phyloP scores from a whole-genome alignment of 1,284 basidiomycete species.

The Ceratobasidium sp. region DNA sequence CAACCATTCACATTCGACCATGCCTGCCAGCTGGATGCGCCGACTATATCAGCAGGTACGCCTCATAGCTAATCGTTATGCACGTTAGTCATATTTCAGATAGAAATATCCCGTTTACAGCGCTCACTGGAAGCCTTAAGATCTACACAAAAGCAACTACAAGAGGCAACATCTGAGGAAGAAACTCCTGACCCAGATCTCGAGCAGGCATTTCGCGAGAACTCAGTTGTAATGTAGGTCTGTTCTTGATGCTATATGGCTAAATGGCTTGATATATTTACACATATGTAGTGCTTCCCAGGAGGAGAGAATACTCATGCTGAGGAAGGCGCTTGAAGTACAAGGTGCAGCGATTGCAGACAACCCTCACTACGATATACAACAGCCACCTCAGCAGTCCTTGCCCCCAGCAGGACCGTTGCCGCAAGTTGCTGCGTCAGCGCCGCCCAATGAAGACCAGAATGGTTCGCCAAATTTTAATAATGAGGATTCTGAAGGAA shows the following conservation, averaged over 20 bases:
- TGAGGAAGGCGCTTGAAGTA: slow-evolving; percentile 37
- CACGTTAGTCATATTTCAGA: neutral
- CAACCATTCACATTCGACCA: slow-evolving; percentile 40
- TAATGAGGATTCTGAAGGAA: neutral
- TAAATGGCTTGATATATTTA: neutral
- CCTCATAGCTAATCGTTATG: neutral
- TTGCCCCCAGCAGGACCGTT: no score
- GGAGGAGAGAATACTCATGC: slow-evolving; percentile 38
- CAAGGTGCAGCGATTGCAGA: slow-evolving; percentile 38
- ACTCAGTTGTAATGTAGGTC: slow-evolving; percentile 35
- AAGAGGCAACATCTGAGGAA: slow-evolving; percentile 18
- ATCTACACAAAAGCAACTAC: slow-evolving; percentile 37
- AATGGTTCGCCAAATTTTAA: neutral
- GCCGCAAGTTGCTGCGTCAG: slow-evolving; percentile 23
- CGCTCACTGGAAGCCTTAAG: slow-evolving; percentile 33
- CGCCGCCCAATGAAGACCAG: neutral
- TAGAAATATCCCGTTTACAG: slow-evolving; percentile 40
- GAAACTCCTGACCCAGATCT: slow-evolving; percentile 33
- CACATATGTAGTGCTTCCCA: slow-evolving; percentile 34
- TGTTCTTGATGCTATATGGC: neutral
- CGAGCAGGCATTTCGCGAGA: slow-evolving; percentile 34
- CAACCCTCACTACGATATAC: slow-evolving; percentile 35
- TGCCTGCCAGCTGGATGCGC: slow-evolving; percentile 35
- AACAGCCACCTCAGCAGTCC: no score
- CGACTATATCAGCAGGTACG: slow-evolving; percentile 38